Percentiles rank a stretch among this genome's conserved stretches.
Evolutionary conservation across 2,329 filamentous ascomycete species (phyloP).

Genomic region (Exophiala sp.): DNA sequence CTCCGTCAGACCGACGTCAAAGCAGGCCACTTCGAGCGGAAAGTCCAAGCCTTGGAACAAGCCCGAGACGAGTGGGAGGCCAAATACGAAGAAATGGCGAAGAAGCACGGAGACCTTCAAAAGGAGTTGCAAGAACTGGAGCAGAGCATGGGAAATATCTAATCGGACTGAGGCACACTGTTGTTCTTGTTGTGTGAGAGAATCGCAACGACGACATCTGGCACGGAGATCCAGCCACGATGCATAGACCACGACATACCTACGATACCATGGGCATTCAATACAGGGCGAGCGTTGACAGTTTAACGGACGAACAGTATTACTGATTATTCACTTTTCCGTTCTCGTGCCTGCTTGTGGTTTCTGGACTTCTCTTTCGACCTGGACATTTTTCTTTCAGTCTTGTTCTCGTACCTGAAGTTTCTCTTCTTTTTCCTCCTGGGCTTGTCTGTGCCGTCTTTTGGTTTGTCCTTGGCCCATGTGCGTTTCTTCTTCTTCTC

Average conservation of each 20-base stretch:
- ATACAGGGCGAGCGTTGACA: conserved; percentile 21
- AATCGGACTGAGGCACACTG: conserved; percentile 34
- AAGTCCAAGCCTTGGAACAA: conserved; percentile 92
- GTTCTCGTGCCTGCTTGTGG: conserved; percentile 63
- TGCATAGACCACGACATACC: conserved; percentile 24
- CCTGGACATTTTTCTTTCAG: conserved; percentile 65
- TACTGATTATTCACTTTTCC: conserved; percentile 37
- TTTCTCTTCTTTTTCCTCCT: conserved; percentile 80
- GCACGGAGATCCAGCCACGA: conserved; percentile 10
- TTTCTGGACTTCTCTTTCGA: conserved; percentile 66
- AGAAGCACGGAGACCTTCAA: conserved; percentile 79
- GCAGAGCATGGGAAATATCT: conserved; percentile 89
- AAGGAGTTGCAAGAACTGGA: conserved; percentile 92
- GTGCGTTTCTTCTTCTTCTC: conserved; percentile 35
- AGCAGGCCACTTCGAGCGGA: conserved; percentile 98
- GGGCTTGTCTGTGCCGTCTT: conserved; percentile 21
- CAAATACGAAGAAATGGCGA: conserved; percentile 97
- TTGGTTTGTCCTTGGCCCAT: conserved; percentile 46
- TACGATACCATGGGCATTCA: conserved; percentile 26
- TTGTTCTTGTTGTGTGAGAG: conserved; percentile 16
- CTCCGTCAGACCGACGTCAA: conserved; percentile 99
- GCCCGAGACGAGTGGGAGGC: conserved; percentile 91
- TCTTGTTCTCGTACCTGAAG: conserved; percentile 88
- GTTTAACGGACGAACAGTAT: conserved; percentile 14
- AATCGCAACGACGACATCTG: conserved; percentile 27